Conservation (phyloP, 805 yeast genomes). For the Priceomyces carsonii region DNA sequence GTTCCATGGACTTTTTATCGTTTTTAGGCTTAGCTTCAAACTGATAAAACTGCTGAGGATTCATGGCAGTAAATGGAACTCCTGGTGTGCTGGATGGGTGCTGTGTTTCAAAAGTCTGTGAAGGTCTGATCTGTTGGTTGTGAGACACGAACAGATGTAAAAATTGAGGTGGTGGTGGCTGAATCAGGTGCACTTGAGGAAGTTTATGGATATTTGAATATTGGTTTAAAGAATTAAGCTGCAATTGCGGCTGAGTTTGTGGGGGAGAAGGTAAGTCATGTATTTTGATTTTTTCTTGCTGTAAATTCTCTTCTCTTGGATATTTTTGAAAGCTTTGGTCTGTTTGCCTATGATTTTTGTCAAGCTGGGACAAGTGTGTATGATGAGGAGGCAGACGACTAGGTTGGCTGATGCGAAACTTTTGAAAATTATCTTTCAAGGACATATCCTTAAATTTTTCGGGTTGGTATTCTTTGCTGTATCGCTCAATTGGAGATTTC, state of each 20-base stretch:
- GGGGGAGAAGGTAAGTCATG: neutral
- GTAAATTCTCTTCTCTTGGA: no score
- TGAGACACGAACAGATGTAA: slow-evolving; percentile 1
- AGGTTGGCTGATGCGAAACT: slow-evolving; percentile 12
- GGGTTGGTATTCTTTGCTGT: neutral
- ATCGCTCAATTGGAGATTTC: no score
- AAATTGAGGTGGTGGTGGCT: slow-evolving; percentile 3
- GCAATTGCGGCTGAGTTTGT: slow-evolving; percentile 2
- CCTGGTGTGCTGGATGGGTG: no score
- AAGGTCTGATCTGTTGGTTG: neutral
- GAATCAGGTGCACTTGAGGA: no score
- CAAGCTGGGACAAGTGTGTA: no score
- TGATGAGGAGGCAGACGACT: neutral
- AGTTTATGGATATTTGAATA: no score
- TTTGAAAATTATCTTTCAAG: slow-evolving; percentile 15
- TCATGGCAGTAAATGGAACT: neutral
- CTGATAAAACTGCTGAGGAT: slow-evolving; percentile 6
- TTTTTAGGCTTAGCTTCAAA: slow-evolving; percentile 3
- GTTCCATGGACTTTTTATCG: slow-evolving; percentile 7
- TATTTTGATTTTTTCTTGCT: neutral
- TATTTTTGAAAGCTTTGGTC: no score
- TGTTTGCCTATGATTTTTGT: no score
- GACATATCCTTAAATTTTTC: neutral
- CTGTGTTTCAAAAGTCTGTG: no score
- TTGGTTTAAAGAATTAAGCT: no score